Evolutionary conservation across 495 filamentous ascomycete genomes (phyloP).

Genomic region (Penicillium turbatum): DNA sequence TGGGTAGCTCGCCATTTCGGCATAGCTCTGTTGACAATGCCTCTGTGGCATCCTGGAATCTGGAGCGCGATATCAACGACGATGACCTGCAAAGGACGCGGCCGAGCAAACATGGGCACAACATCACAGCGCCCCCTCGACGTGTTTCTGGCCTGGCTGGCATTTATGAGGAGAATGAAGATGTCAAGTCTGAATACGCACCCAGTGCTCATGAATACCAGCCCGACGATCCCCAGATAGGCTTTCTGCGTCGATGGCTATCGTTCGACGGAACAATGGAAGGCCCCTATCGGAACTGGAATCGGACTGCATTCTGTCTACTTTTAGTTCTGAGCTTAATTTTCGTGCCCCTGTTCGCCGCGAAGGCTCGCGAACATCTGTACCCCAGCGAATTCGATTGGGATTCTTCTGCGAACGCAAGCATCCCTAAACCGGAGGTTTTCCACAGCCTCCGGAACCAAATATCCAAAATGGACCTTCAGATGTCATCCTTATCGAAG

Average conservation of each 20-base stretch:
- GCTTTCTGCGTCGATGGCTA: constrained; percentile 7
- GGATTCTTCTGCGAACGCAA: constrained; percentile 21
- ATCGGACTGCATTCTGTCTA: constrained; percentile 1
- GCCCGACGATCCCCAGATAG: constrained; percentile 1
- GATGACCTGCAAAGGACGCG: constrained; percentile 38
- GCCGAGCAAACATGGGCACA: constrained; percentile 30
- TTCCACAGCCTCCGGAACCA: constrained; percentile 30
- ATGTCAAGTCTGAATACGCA: constrained; percentile 2
- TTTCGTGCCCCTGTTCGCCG: constrained; percentile 3
- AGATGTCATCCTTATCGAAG: constrained; percentile 36
- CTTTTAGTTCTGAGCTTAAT: constrained; percentile 15
- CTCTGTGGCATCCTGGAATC: constrained; percentile 34
- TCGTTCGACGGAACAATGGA: background rate
- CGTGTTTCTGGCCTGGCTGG: constrained; percentile 38
- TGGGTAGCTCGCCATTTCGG: constrained; percentile 22
- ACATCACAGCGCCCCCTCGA: constrained; percentile 41
- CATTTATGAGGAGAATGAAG: constrained; percentile 30
- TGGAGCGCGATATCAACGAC: constrained; percentile 44
- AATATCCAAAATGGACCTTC: constrained; percentile 27
- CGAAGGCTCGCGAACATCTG: constrained; percentile 9
- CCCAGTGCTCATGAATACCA: constrained; percentile 15
- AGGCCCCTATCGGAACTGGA: constrained; percentile 7
- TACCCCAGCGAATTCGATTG: constrained; percentile 5
- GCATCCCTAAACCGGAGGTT: constrained; percentile 22
- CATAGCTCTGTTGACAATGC: constrained; percentile 33